Base-by-base conservation (phyloP, 176 grass and related monocot species). In the Cymbopogon citratus region DNA sequence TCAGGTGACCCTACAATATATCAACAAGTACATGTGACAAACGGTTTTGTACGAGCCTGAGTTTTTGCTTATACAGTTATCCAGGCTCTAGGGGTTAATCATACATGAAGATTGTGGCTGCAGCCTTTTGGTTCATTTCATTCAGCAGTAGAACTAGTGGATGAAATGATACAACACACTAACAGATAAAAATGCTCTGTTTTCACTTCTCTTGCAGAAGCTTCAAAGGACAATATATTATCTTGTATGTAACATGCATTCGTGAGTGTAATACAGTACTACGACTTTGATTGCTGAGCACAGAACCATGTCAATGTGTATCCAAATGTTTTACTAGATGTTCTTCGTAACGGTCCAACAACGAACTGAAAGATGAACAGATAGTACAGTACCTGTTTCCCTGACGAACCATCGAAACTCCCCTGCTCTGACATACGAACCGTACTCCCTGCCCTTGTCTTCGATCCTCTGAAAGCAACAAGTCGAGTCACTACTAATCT, bases 391-490 rank as follows among this genome's bases (percentile, higher is more conserved):
- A 98, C 95, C 92, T 87, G 95, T 98, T 89, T 98, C 90, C 72
- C 92, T 91, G 24, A 98, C 90, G 43, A 98, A 94, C 95, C 95
- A 98, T 62, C 79, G 75, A 57, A 92, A 80, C 66, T 98, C 90
- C 62, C 92, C 95, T 63, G 95, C 81, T 89, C 86, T 92, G 23
- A 98, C 84, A 64, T 84, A 92, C 62, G 79, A 87, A 8, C 95
- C 95, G 71, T 82, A 94, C 38, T 93, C 95, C 45, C 70, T 94
- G 16, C 92, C 95, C 73, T 98, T 93, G 71, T 92, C 86, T 85
- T 98, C 95, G 29, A 85, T 98, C 85, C 95, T 91, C 95, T 98
- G 40, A 15, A 94, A 25, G 25, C 65, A 45, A 64, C 69, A 86
- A 75, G 5, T 21, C 69, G 63, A 31, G 62, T 71, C 23, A 63